Conservation (phyloP, 1,284 basidiomycete species). For the Puccinia brachypodii region DNA sequence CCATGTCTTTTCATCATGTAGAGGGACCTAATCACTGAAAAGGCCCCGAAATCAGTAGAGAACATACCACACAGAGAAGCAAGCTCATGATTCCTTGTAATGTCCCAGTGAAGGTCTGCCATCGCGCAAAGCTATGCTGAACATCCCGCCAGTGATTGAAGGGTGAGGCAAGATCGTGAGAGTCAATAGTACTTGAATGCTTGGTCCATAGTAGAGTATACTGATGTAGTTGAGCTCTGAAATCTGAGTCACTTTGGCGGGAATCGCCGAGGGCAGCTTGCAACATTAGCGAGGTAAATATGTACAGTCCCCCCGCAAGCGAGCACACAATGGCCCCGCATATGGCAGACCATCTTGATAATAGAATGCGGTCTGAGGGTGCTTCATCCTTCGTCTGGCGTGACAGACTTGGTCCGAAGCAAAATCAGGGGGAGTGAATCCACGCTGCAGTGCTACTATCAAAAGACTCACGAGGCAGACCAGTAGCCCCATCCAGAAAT, state of each 20-base stretch:
- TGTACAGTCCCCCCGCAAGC: not conserved
- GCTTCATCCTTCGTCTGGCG: not conserved
- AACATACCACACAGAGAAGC: not conserved
- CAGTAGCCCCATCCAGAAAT: slow-evolving; percentile 20
- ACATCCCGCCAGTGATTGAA: not conserved
- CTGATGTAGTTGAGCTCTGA: not conserved
- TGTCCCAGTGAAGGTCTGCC: not conserved
- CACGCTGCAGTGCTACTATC: not conserved
- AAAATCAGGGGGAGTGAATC: not conserved
- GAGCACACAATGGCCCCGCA: not conserved
- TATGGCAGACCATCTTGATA: not conserved
- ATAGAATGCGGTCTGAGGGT: not conserved
- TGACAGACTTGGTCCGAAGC: not conserved
- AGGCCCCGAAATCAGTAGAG: not conserved
- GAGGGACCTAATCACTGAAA: too few relatives aligned
- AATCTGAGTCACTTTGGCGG: not conserved
- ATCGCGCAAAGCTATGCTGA: not conserved
- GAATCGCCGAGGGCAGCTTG: not conserved
- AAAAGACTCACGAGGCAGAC: slow-evolving; percentile 17
- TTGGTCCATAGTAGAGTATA: not conserved
- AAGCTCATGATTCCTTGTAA: slow-evolving; percentile 8
- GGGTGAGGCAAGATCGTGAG: not conserved
- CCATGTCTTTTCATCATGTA: not conserved
- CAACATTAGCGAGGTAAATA: not conserved
- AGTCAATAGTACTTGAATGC: not conserved